Evolutionary conservation across 768 basidiomycete species (phyloP), one percentile per base, ranked within the genome.

Genomic region (Kwoniella sp.): DNA sequence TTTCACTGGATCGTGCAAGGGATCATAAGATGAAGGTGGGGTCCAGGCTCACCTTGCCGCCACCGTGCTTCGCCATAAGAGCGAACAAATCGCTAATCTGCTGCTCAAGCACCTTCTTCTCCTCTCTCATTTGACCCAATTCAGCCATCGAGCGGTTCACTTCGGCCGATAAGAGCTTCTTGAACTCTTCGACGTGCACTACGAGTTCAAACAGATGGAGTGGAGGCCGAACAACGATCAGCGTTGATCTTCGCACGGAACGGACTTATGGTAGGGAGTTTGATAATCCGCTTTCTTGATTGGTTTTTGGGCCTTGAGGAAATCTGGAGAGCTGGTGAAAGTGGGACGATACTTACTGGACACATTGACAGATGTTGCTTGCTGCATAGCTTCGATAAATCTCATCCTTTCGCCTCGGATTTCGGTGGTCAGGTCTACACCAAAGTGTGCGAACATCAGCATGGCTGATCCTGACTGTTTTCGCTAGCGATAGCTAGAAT

Each of bases 361-460:
- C 1, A 94, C 87, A 67, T 93, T 92, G 70, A 94, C 90, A 1
- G 86, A 86, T 0, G 92, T 94, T 0, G 91, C 92, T 69, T 92
- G 89, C 76, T 90, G 90, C 91, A 93, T 94, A n/a, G 92, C 91
- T 71, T 94, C 92, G 5, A 93, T 90, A 70, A 94, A 93, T 6
- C 90, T 83, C 58, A 93, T 80, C 51, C 91, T 81, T 79, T 93
- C 91, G 0, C 92, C 91, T 56, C 88, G 87, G 57, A 94, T 92
- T 69, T 93, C 92, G 60, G 85, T 84, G 2, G 88, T 88, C 22
- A 94, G 84, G 75, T 91, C 91, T 90, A 69, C 19, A 26, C n/a
- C n/a, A 29, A 30, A 25, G 54, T n/a, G 30, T 21, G 21, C 49
- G 12, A 52, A 24, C 51, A 22, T 36, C 53, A 13, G 17, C 51